phyloP scores from a whole-genome alignment of 768 basidiomycete genomes.

The Kwoniella mangroviensis region DNA sequence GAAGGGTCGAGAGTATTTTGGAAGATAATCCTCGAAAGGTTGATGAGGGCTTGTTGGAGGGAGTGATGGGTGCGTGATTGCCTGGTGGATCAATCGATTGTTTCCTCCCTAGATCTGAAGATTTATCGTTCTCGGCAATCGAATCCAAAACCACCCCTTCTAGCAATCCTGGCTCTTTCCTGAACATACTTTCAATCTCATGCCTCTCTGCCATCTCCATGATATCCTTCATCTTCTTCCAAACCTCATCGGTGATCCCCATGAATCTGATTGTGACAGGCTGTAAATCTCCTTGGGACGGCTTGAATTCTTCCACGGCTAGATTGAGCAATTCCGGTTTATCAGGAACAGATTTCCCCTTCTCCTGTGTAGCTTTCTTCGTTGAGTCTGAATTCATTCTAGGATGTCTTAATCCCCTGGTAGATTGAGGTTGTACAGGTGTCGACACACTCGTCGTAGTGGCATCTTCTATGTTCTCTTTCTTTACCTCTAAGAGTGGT shows the following conservation, averaged over 20 bases:
- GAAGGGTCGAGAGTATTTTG: background rate
- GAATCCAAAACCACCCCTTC: slow-evolving; percentile 4
- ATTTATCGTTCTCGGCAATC: background rate
- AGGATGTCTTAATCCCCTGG: slow-evolving; percentile 1
- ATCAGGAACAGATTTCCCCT: background rate
- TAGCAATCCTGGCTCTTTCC: slow-evolving; percentile 31
- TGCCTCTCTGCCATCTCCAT: slow-evolving; percentile 20
- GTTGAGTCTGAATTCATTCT: background rate
- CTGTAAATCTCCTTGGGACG: slow-evolving; percentile 29
- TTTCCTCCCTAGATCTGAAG: background rate
- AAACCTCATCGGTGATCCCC: slow-evolving; percentile 35
- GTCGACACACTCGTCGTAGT: background rate
- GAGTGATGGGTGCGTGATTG: background rate
- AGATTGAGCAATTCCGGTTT: slow-evolving; percentile 36
- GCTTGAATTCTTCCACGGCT: slow-evolving; percentile 30
- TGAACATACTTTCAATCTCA: slow-evolving; percentile 29
- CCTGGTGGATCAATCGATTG: background rate
- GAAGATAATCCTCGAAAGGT: background rate
- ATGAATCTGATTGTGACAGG: slow-evolving; percentile 42
- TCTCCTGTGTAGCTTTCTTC: background rate
- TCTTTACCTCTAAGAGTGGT: background rate
- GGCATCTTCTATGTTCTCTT: background rate
- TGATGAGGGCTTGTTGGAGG: background rate
- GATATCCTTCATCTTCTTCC: slow-evolving; percentile 41
- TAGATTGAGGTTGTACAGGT: background rate